Evolutionary conservation across 2,329 filamentous ascomycete species (phyloP), one percentile per base, ranked within the genome.

Genomic region (Onygenales sp.): DNA sequence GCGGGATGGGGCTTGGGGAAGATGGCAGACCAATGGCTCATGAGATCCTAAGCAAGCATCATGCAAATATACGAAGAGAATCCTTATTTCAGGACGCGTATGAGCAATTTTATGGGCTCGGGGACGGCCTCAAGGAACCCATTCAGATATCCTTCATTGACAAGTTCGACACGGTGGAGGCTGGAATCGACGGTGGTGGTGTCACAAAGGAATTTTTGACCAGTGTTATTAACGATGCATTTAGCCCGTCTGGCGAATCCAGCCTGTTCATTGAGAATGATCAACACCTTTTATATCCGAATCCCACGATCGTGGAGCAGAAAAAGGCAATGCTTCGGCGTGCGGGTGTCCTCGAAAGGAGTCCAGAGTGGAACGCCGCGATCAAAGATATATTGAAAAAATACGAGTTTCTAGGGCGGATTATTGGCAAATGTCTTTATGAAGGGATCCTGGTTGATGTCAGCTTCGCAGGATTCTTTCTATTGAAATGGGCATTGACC

Each of bases 121-220:
- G 86, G 0, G 87, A 92, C 11, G 85, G 84, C 0, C 72, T 98
- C 53, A 97, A 97, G 66, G 92, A 97, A 64, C 89, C 90, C 0
- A 95, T 98, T 38, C 89, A 95, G 64, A 97, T 98, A 63, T 93
- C 89, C 0, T 98, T 98, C 67, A 84, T 96, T 43, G 93, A 98
- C 66, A 81, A 90, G 55, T 98, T 95, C 60, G 87, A 87, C 56
- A 82, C 85, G 1, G 78, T 82, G 7, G 93, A 98, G 71, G 92
- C 92, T 10, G 93, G 93, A 8, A 97, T 98, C 53, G 93, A 98
- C 65, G 93, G 93, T 0, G 93, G 93, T 7, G 93, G 93, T 57
- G 93, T 98, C 7, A 96, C 92, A 2, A 98, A 98, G 62, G 93
- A 98, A 64, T 98, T 98, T 57, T 76, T 98, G 10, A 95, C 85